A percentile compares a stretch with the other conserved stretches of the same genome.
Evolutionary conservation across 2,329 filamentous ascomycete species (phyloP).

Genomic region (Talaromyces sp.): DNA sequence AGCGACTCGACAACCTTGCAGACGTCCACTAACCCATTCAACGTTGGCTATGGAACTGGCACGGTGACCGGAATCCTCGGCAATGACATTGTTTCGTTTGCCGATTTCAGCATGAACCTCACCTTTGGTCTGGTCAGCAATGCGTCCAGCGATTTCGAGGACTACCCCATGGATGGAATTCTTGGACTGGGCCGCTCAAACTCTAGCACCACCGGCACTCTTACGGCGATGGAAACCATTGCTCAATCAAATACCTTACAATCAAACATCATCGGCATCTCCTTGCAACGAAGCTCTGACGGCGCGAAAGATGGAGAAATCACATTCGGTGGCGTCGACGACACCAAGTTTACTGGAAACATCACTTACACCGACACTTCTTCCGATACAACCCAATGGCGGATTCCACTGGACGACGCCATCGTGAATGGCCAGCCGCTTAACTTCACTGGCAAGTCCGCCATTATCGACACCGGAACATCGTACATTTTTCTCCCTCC

Average conservation of each 20-base stretch:
- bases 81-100: slow-evolving; percentile 64
- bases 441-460: slow-evolving; percentile 51
- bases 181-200: slow-evolving; percentile 67
- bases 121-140: slow-evolving; percentile 68
- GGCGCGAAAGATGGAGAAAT: slow-evolving; percentile 68
- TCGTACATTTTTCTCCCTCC: slow-evolving; percentile 71
- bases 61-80: slow-evolving; percentile 63
- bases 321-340: slow-evolving; percentile 68
- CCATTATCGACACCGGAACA: slow-evolving; percentile 81
- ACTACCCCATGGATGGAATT: slow-evolving; percentile 84
- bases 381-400: slow-evolving; percentile 60
- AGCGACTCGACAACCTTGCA: slow-evolving; percentile 62
- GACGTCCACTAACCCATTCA: slow-evolving; percentile 52
- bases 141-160: slow-evolving; percentile 68
- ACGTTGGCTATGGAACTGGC: slow-evolving; percentile 73
- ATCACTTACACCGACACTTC: slow-evolving; percentile 61
- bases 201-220: slow-evolving; percentile 36
- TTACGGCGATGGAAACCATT: slow-evolving; percentile 51
- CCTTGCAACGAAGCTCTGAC: slow-evolving; percentile 64
- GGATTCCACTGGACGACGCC: slow-evolving; percentile 64
- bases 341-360: slow-evolving; percentile 61
- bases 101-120: slow-evolving; percentile 59
- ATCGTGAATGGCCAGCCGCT: slow-evolving; percentile 57
- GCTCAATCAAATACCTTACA: slow-evolving; percentile 52
- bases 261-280: slow-evolving; percentile 67